phyloP scores from a whole-genome alignment of 2,329 filamentous ascomycete genomes.

The Diaporthe humulicola region DNA sequence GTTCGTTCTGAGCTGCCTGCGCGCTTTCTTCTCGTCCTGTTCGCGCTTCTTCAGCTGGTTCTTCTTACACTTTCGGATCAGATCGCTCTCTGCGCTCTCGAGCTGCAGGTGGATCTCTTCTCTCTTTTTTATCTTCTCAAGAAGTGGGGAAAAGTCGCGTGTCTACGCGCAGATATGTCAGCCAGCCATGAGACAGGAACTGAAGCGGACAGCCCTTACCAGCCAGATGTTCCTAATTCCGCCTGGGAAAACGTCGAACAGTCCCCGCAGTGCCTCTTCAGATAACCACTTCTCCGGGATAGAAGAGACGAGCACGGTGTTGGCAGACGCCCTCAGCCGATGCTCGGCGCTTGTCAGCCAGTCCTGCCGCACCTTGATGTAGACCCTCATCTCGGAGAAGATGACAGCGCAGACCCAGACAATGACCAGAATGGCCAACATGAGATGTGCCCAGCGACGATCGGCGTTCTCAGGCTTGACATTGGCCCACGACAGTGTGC shows the following conservation, averaged over 20 bases:
- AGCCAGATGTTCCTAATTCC: slow-evolving; percentile 97
- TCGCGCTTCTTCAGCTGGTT: slow-evolving; percentile 78
- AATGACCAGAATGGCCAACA: slow-evolving; percentile 83
- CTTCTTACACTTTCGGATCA: slow-evolving; percentile 85
- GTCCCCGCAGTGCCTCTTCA: slow-evolving; percentile 81
- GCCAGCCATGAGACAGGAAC: not conserved
- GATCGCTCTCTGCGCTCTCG: slow-evolving; percentile 85
- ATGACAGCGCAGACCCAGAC: slow-evolving; percentile 89
- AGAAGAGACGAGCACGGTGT: slow-evolving; percentile 91
- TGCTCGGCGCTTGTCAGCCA: slow-evolving; percentile 96
- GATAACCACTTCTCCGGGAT: slow-evolving; percentile 94
- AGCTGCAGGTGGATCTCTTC: slow-evolving; percentile 78
- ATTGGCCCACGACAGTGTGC: slow-evolving; percentile 90
- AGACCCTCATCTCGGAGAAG: slow-evolving; percentile 87
- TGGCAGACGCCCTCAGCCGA: slow-evolving; percentile 91
- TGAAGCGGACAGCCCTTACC: slow-evolving; percentile 8
- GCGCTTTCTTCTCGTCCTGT: slow-evolving; percentile 74
- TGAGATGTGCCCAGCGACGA: slow-evolving; percentile 86
- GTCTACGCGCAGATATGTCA: slow-evolving; percentile 65
- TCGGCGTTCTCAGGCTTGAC: slow-evolving; percentile 74
- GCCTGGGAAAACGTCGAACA: slow-evolving; percentile 97
- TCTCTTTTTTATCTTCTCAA: slow-evolving; percentile 85
- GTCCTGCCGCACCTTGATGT: slow-evolving; percentile 93
- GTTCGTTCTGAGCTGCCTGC: slow-evolving; percentile 64
- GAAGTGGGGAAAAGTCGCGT: slow-evolving; percentile 84